These are phyloP conservation scores for Dorcoceras hygrometricum DNA, from an alignment of 257 asterid genomes.

Conservation along the genomic window DNA sequence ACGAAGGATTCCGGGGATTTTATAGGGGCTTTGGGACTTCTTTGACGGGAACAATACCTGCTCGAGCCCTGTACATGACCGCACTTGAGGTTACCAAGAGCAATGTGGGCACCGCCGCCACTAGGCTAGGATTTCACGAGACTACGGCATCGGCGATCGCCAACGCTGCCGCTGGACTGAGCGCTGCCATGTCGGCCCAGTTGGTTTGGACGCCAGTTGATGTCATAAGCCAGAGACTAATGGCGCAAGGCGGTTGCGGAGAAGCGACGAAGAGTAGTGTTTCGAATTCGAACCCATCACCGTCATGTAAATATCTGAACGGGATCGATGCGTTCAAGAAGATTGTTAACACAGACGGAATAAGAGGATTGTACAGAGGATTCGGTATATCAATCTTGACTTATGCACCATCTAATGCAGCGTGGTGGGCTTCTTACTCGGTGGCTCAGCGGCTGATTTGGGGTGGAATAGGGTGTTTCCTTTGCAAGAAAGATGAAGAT, in stretches of 20 bases:
- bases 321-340: constrained; percentile 66
- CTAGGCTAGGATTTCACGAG: constrained; percentile 53
- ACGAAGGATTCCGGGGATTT: constrained; percentile 64
- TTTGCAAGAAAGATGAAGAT: constrained; percentile 36
- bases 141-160: constrained; percentile 56
- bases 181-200: constrained; percentile 72
- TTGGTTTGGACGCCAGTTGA: constrained; percentile 80
- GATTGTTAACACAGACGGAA: constrained; percentile 58
- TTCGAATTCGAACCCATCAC: constrained; percentile 15
- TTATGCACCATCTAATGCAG: constrained; percentile 74
- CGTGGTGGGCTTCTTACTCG: constrained; percentile 80
- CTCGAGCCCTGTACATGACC: constrained; percentile 71
- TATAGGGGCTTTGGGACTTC: constrained; percentile 80
- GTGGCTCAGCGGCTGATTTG: constrained; percentile 63
- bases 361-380: constrained; percentile 74
- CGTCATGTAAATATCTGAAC: constrained; percentile 35
- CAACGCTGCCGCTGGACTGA: constrained; percentile 69
- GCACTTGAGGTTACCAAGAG: constrained; percentile 82
- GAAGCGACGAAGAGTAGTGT: constrained; percentile 14
- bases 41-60: constrained; percentile 72
- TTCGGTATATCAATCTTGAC: constrained; percentile 74
- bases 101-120: constrained; percentile 47
- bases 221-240: constrained; percentile 79
- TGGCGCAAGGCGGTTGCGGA: constrained; percentile 52
- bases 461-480: constrained; percentile 51